These are phyloP conservation scores for Candida tunisiensis DNA, from an alignment of 1,139 yeast species.

Conservation along the genomic window DNA sequence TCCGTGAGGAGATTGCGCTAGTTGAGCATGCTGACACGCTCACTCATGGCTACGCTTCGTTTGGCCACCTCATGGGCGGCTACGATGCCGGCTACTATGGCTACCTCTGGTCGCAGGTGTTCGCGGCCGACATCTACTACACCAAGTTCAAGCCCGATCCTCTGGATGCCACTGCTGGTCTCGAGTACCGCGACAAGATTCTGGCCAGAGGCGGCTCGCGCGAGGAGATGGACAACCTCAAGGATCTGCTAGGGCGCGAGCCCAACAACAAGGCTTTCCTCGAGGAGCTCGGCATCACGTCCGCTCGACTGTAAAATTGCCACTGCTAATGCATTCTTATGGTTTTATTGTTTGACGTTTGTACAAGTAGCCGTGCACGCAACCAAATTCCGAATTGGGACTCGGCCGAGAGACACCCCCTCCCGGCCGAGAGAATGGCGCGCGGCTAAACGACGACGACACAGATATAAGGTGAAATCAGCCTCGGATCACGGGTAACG, in stretches of 20 bases:
- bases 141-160: conserved; percentile 56
- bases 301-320: too few species aligned
- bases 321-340: too few species aligned
- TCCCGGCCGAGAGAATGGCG: too few species aligned
- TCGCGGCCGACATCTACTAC: conserved; percentile 71
- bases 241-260: conserved; percentile 55
- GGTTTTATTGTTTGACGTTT: too few species aligned
- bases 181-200: conserved; percentile 51
- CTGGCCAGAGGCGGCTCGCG: conserved; percentile 57
- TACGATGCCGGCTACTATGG: conserved; percentile 83
- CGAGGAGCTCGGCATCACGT: conserved; percentile 33
- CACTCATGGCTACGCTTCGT: conserved; percentile 56
- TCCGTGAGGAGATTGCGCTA: conserved; percentile 41
- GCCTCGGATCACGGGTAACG: too few species aligned
- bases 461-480: too few species aligned
- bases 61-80: conserved; percentile 75
- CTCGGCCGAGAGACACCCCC: too few species aligned
- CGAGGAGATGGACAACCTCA: conserved; percentile 49
- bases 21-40: conserved; percentile 29
- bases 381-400: too few species aligned
- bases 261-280: conserved; percentile 61
- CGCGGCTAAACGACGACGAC: too few species aligned
- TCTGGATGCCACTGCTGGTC: conserved; percentile 42
- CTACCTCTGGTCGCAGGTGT: conserved; percentile 71
- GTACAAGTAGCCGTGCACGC: too few species aligned